Evolutionary conservation across 345 rosid genomes (phyloP).

Genomic region (Cardamine chenopodiifolia): DNA sequence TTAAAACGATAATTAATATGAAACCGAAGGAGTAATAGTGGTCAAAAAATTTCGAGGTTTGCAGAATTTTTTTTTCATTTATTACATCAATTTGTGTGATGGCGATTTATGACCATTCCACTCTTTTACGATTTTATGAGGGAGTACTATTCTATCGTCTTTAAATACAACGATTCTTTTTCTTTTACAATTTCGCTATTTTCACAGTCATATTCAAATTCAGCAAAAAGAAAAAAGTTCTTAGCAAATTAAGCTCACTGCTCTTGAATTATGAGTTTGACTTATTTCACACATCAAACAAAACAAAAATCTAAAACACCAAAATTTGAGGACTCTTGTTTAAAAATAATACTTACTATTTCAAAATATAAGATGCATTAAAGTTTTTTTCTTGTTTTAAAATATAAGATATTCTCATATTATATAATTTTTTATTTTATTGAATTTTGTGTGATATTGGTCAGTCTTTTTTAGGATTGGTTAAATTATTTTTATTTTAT

Average conservation of each 20-base stretch:
- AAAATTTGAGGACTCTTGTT: constrained; percentile 14
- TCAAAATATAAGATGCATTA: too few relatives aligned
- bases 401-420: too few relatives aligned
- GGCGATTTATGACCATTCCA: background rate
- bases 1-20: too few relatives aligned
- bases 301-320: background rate
- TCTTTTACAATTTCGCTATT: background rate
- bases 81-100: background rate
- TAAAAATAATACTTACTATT: background rate
- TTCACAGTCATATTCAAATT: background rate
- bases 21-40: background rate
- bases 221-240: background rate
- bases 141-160: background rate
- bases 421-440: too few relatives aligned
- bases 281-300: background rate
- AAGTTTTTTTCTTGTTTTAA: too few relatives aligned
- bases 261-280: background rate
- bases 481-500: too few relatives aligned
- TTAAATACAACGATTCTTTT: background rate
- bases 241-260: constrained; percentile 3
- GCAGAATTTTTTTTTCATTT: background rate
- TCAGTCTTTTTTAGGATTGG: too few relatives aligned
- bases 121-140: background rate
- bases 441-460: too few relatives aligned
- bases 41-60: background rate